phyloP scores from a whole-genome alignment of 2,329 filamentous ascomycete genomes.

The Epichloe sp. region DNA sequence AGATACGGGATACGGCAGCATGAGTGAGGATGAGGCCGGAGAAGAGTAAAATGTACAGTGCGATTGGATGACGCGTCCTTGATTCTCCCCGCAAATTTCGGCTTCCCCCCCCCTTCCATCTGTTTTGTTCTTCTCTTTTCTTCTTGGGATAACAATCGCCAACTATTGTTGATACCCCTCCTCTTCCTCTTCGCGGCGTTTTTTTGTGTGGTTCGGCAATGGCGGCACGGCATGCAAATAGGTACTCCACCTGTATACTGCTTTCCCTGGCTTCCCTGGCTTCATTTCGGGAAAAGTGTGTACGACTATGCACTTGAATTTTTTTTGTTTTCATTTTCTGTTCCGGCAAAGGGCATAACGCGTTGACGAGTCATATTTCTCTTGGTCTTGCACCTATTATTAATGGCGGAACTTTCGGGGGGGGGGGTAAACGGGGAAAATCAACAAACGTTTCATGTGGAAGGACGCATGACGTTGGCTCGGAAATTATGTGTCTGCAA shows the following conservation, averaged over 20 bases:
- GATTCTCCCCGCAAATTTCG: background rate
- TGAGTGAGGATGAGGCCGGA: slow-evolving; percentile 34
- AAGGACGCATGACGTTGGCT: background rate
- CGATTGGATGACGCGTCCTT: background rate
- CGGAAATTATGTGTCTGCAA: background rate
- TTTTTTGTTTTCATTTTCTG: background rate
- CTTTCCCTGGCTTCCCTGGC: background rate
- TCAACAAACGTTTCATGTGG: background rate
- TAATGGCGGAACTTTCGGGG: background rate
- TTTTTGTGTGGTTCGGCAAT: background rate
- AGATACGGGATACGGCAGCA: slow-evolving; percentile 47
- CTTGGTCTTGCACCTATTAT: background rate
- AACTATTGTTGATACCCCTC: background rate
- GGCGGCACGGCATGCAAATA: background rate
- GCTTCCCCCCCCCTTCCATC: too few species aligned
- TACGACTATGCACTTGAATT: background rate
- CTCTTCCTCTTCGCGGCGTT: background rate
- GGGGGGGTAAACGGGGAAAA: background rate
- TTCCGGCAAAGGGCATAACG: background rate
- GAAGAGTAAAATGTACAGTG: background rate
- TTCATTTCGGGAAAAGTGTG: background rate
- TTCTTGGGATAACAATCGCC: background rate
- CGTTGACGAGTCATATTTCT: slow-evolving; percentile 3
- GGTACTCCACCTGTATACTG: slow-evolving; percentile 2
- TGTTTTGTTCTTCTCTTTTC: background rate